Evolutionary conservation across 208 protist genomes (phyloP), one percentile per base, ranked within the genome.

Genomic region (Phytomonas francai): DNA sequence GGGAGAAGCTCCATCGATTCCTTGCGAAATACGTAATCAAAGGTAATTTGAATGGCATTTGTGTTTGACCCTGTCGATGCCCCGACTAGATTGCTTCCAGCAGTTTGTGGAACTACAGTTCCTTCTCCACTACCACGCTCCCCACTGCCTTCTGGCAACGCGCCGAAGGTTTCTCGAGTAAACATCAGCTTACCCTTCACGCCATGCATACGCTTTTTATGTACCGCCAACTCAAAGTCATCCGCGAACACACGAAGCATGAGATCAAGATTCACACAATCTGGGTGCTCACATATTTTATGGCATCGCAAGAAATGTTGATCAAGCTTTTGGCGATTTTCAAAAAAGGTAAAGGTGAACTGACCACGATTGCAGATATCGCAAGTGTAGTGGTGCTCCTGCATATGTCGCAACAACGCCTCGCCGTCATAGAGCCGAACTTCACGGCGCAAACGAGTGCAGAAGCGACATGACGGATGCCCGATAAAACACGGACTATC

Each of bases 321-420:
- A 31, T 84, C 59, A 25, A 97, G 78, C 72, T 88, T 94, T 34
- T 70, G 57, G 29, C 89, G 87, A 63, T 85, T 85, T 27, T 84
- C 51, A 68, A 87, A 97, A 68, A 92, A 97, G 19, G 83, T 92
- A 71, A 94, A 94, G 49, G 74, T 77, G 72, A 90, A 93, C 79
- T 92, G 79, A 0, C 80, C 76, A 22, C 82, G 79, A 67, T 92
- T 92, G 78, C 91, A 97, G 25, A 94, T 51, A 67, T 97, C 89
- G 70, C 91, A 97, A 0, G 89, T 87, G 70, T 94, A 92, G 85
- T 97, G 91, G 27, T 82, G 67, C n/a, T 88, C 67, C 63, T 81
- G 81, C 91, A 97, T 97, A 77, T 97, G 91, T 71, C 88, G 84
- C 9, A 94, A 70, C 49, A 97, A 69, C 36, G 82, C 70, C 70